Conservation (phyloP, 75 land plant species). For the Pinus albicaulis region DNA sequence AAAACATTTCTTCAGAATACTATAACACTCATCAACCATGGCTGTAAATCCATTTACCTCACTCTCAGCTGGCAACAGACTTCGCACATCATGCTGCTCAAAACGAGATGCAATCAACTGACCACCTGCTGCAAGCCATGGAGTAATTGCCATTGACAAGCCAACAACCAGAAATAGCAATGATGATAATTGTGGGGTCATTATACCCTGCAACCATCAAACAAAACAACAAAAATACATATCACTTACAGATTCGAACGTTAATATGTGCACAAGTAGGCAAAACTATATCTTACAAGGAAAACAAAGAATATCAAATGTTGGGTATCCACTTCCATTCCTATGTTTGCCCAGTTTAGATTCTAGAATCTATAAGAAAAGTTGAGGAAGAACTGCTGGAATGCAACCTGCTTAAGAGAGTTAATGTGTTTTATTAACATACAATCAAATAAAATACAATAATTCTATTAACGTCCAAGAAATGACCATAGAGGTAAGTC, state of each 20-base stretch:
- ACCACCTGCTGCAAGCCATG: conserved; percentile 97
- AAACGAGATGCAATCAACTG: conserved; percentile 91
- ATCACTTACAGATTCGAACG: neutral
- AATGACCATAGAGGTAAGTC: too few relatives aligned
- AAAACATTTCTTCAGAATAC: neutral
- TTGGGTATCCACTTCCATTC: neutral
- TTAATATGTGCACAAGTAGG: neutral
- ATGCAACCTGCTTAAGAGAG: too few relatives aligned
- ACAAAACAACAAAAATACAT: neutral
- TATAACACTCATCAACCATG: neutral
- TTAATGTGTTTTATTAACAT: too few relatives aligned
- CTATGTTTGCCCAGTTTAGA: neutral
- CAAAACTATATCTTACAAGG: neutral
- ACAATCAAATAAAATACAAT: too few relatives aligned
- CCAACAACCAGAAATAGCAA: conserved; percentile 94
- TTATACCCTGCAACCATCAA: conserved; percentile 67
- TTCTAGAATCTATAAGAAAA: neutral
- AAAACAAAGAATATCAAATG: neutral
- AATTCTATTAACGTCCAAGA: too few relatives aligned
- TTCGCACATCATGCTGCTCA: conserved; percentile 96
- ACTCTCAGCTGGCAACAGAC: conserved; percentile 89
- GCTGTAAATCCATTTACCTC: conserved; percentile 47
- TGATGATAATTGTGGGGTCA: conserved; percentile 86
- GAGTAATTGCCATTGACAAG: conserved; percentile 94
- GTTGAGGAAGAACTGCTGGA: too few relatives aligned